Evolutionary conservation across 179 eudicot genomes (phyloP).

Genomic region (Corrigiola litoralis): DNA sequence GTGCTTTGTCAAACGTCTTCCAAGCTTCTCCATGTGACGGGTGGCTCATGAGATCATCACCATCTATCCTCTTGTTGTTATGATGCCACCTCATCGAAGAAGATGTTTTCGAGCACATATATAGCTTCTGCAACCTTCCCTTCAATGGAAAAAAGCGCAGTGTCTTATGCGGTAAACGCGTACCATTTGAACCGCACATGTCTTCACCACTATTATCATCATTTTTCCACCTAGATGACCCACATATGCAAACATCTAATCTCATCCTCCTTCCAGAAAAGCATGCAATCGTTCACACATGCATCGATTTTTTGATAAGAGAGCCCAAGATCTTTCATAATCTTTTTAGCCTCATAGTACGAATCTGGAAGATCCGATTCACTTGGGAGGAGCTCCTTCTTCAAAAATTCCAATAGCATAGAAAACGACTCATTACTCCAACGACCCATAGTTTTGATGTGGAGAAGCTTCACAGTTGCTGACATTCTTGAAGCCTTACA

Average conservation of each 20-base stretch:
- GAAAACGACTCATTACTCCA: conserved; percentile 7
- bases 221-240: background rate
- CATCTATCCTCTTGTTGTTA: background rate
- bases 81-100: conserved; percentile 2
- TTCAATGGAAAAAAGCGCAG: background rate
- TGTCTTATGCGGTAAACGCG: background rate
- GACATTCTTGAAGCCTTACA: background rate
- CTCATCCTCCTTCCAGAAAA: background rate
- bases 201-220: conserved; percentile 1
- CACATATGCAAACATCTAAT: background rate
- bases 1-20: background rate
- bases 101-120: background rate
- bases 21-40: background rate
- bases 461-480: background rate
- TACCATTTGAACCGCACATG: background rate
- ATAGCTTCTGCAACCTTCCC: background rate
- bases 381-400: background rate
- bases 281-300: conserved; percentile 4
- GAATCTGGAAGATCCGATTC: background rate
- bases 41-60: background rate
- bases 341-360: background rate
- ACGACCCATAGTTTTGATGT: conserved; percentile 3
- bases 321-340: too few relatives aligned
- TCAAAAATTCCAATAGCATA: background rate
- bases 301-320: background rate